phyloP scores from a whole-genome alignment of 163 green algal species.

The Scenedesmus sp. region DNA sequence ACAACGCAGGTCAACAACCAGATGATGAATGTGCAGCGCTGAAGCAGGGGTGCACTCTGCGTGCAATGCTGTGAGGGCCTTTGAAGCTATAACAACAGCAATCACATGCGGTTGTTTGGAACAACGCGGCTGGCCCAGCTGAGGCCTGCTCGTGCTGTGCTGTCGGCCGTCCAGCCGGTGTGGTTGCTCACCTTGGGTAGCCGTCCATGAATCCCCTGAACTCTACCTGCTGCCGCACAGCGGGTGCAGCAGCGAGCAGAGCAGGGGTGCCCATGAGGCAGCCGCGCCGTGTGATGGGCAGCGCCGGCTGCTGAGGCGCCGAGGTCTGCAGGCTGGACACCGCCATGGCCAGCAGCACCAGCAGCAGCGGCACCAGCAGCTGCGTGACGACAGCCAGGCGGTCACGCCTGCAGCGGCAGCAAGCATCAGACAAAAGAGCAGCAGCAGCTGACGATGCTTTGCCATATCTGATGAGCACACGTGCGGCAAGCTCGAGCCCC shows the following conservation, averaged over 20 bases:
- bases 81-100: background rate
- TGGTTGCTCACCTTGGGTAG: conserved; percentile 37
- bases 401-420: conserved; percentile 61
- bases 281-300: conserved; percentile 46
- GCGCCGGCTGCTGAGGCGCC: conserved; percentile 27
- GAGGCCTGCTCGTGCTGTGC: too few relatives aligned
- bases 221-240: conserved; percentile 49
- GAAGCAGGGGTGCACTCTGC: background rate
- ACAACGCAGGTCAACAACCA: too few relatives aligned
- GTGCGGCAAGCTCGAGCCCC: too few relatives aligned
- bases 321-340: conserved; percentile 44
- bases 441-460: background rate
- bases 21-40: background rate
- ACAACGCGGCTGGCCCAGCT: too few relatives aligned
- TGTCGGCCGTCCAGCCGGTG: background rate
- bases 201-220: conserved; percentile 54
- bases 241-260: conserved; percentile 61
- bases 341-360: conserved; percentile 78
- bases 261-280: conserved; percentile 58
- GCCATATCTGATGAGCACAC: too few relatives aligned
- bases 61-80: background rate
- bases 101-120: background rate
- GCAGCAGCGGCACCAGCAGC: conserved; percentile 78
- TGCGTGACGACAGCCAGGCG: conserved; percentile 68
- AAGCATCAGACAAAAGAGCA: background rate